Percentiles rank a stretch among this genome's conserved stretches.
phyloP scores from a whole-genome alignment of 257 asterid genomes.

The Solanum bulbocastanum region DNA sequence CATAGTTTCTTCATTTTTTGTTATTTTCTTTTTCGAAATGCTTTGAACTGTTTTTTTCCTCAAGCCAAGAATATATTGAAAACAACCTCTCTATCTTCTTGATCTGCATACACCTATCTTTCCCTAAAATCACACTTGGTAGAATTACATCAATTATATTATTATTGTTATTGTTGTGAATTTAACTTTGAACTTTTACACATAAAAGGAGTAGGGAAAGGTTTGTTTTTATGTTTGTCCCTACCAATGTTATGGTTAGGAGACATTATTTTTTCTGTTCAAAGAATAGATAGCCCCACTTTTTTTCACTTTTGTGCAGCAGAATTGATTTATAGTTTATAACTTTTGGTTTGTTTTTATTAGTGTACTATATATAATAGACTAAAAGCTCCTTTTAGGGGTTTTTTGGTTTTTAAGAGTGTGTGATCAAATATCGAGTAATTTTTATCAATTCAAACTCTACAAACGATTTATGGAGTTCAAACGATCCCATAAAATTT shows the following conservation, averaged over 20 bases:
- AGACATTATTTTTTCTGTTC: not conserved
- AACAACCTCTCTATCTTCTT: no score
- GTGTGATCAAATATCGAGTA: not conserved
- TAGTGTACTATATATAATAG: not conserved
- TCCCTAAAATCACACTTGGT: not conserved
- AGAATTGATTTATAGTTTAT: not conserved
- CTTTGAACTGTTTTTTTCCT: not conserved
- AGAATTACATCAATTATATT: no score
- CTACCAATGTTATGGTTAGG: not conserved
- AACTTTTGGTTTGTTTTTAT: not conserved
- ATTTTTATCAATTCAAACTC: no score
- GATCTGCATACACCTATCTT: not conserved
- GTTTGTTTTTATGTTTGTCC: not conserved
- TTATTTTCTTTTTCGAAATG: no score
- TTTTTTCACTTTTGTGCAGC: not conserved
- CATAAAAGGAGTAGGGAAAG: not conserved
- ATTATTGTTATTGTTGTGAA: not conserved
- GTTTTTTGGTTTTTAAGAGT: accelerated
- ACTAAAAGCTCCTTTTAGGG: not conserved
- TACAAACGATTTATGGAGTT: not conserved
- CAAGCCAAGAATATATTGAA: not conserved
- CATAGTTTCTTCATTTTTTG: no score
- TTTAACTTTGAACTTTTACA: not conserved
- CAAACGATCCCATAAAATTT: no score
- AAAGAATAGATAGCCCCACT: not conserved